These are phyloP conservation scores for Cadophora sp. DNA, from an alignment of 2,329 filamentous ascomycete genomes.

Conservation along the genomic window DNA sequence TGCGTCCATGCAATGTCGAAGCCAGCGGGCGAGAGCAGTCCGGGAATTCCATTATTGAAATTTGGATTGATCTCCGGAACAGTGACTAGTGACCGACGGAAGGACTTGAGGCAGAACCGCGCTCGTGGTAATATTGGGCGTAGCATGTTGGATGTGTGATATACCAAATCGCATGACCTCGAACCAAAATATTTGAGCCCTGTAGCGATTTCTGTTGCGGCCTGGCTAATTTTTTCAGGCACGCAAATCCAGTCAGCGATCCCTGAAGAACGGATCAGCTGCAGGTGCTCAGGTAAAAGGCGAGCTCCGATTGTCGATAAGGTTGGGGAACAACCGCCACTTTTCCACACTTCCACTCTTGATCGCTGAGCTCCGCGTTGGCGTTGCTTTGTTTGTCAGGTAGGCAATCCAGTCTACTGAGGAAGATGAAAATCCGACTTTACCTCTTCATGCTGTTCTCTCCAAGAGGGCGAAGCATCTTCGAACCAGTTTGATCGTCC, in stretches of 20 bases:
- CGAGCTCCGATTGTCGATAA: constrained; percentile 32
- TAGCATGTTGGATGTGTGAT: constrained; percentile 40
- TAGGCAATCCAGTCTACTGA: neutral
- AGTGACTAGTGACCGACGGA: constrained; percentile 53
- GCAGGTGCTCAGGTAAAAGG: constrained; percentile 14
- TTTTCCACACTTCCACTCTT: constrained; percentile 20
- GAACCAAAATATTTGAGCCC: constrained; percentile 13
- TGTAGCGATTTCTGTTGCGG: neutral
- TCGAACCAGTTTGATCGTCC: constrained; percentile 30
- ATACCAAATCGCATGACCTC: neutral
- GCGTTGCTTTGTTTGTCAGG: constrained; percentile 9
- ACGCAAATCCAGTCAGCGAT: constrained; percentile 3
- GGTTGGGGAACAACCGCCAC: constrained; percentile 18
- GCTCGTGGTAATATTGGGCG: constrained; percentile 42
- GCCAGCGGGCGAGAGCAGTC: constrained; percentile 71
- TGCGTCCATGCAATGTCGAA: constrained; percentile 82
- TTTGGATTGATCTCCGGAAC: constrained; percentile 55
- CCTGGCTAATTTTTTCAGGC: neutral
- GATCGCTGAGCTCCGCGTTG: constrained; percentile 23
- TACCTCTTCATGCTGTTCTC: constrained; percentile 28
- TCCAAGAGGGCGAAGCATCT: constrained; percentile 25
- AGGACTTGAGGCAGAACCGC: constrained; percentile 32
- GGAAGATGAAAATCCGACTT: constrained; percentile 34
- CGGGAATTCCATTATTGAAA: constrained; percentile 63
- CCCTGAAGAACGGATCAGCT: neutral